These are phyloP conservation scores for Penicillium digitatum DNA, from an alignment of 2,329 filamentous ascomycete species.

Conservation along the genomic window DNA sequence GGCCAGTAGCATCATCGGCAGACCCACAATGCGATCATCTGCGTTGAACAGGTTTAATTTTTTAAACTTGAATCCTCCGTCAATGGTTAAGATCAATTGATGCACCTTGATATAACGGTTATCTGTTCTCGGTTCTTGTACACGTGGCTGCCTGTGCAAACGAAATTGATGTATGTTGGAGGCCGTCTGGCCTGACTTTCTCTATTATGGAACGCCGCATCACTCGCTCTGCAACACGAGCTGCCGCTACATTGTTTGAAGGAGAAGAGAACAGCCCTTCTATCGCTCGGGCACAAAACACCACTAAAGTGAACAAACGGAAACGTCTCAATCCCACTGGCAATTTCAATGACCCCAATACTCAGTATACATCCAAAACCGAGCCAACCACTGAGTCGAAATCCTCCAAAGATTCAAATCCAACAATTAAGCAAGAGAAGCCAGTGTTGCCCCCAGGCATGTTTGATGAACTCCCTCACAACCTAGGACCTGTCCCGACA, in stretches of 20 bases:
- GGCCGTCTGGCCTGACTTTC: neutral
- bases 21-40: neutral
- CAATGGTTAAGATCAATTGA: neutral
- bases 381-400: neutral
- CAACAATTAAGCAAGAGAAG: conserved; percentile 10
- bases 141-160: neutral
- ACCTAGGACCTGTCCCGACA: conserved; percentile 43
- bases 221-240: conserved; percentile 29
- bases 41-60: neutral
- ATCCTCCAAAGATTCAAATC: neutral
- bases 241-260: conserved; percentile 19
- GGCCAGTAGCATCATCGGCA: neutral
- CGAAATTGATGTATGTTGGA: neutral
- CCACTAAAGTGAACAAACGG: neutral
- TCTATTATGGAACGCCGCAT: conserved; percentile 21
- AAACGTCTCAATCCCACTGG: neutral
- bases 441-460: neutral
- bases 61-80: neutral
- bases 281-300: neutral
- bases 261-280: conserved; percentile 4
- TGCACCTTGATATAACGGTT: neutral
- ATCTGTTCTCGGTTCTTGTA: neutral
- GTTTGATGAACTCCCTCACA: conserved; percentile 53
- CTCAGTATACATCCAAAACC: neutral
- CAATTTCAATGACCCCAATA: neutral